Evolutionary conservation across 805 yeast species (phyloP), one percentile per base, ranked within the genome.

Genomic region (Lachancea dasiensis): DNA sequence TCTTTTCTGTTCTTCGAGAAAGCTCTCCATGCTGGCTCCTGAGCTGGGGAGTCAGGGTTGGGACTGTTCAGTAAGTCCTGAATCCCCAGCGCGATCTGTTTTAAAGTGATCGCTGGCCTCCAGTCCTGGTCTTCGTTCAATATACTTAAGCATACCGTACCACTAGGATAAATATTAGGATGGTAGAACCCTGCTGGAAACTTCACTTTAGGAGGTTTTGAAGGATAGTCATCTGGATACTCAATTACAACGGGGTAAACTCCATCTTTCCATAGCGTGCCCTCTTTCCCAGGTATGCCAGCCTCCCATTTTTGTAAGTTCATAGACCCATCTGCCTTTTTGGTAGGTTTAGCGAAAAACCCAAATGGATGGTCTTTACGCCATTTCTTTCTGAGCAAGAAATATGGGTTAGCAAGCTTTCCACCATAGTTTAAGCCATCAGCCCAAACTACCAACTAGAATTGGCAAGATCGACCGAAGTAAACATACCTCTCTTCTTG

Each of bases 341-440:
- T 89, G 18, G 65, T 56, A 10, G 99, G 99, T 55, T 86, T 85
- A 26, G 99, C 99, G 49, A 66, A 89, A 63, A 92, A 92, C 6
- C 97, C 97, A 63, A 89, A 92, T 0, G 99, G 99, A 58, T 92
- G 99, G 60, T 87, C 96, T 60, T 86, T 90, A 50, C 99, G 78
- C 99, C 99, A 92, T 60, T 83, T 86, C 64, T 89, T 90, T 61
- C 98, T 80, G 11, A 15, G 41, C 19, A 13, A 24, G 15, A 3
- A 9, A 15, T 16, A 25, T 31, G 22, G 17, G 40, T 32, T 18
- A 30, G 27, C 20, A 19, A 6, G 13, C 5, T 17, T 20, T 3
- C 16, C 21, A 7, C 6, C 8, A 14, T 15, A 8, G 16, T 6
- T 14, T 5, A 7, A 6, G 31, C n/a, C n/a, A n/a, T n/a, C n/a